phyloP scores from a whole-genome alignment of 352 stramenopile genomes.

The Pythium aristosporum region DNA sequence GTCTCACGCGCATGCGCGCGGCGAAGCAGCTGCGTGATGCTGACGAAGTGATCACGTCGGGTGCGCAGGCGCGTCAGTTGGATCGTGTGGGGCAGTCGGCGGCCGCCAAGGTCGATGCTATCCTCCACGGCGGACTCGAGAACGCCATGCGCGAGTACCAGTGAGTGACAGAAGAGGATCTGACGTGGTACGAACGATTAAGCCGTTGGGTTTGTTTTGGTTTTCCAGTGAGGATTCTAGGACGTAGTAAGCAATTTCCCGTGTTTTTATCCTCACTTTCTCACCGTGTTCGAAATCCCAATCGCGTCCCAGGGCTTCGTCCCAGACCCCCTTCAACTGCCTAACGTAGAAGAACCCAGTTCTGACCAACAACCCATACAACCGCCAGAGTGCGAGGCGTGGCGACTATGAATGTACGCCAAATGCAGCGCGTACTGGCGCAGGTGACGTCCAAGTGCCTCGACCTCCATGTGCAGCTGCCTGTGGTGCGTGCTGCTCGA shows the following conservation, averaged over 20 bases:
- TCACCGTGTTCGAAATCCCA: neutral
- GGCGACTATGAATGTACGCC: constrained; percentile 54
- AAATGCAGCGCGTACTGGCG: constrained; percentile 57
- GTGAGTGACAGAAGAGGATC: neutral
- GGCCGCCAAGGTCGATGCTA: constrained; percentile 58
- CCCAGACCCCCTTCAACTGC: constrained; percentile 8
- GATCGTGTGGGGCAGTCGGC: constrained; percentile 45
- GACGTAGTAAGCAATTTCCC: neutral
- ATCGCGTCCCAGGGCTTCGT: neutral
- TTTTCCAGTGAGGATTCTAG: neutral
- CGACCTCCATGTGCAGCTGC: constrained; percentile 54
- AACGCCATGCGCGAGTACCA: constrained; percentile 55
- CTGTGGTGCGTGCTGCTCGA: constrained; percentile 19
- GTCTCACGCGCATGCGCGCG: constrained; percentile 53
- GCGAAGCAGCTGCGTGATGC: constrained; percentile 52
- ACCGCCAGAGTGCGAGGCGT: neutral
- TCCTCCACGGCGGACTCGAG: constrained; percentile 51
- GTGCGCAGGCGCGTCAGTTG: constrained; percentile 51
- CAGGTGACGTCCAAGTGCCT: constrained; percentile 64
- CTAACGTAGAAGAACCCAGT: neutral
- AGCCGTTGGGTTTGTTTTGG: neutral
- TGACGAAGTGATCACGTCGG: constrained; percentile 48
- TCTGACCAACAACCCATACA: neutral
- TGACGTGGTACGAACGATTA: neutral
- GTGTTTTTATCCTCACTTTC: neutral